Conservation (phyloP, 73 alveolate species). For the Paramecium sonneborni region DNA sequence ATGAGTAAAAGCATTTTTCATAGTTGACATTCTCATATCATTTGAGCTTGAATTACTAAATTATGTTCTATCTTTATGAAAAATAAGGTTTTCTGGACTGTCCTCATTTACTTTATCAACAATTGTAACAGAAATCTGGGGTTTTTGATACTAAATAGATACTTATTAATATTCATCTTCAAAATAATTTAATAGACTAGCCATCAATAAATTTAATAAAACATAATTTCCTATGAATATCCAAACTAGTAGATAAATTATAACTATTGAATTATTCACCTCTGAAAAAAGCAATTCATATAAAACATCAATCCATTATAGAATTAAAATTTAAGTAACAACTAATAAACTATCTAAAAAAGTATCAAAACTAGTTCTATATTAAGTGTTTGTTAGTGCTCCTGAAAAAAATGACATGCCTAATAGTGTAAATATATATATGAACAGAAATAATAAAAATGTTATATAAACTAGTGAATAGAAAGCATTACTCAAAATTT, state of each 20-base stretch:
- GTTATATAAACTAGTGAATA: conserved; percentile 76
- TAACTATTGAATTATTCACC: conserved; percentile 65
- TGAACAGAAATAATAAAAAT: conserved; percentile 76
- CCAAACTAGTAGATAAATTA: conserved; percentile 87
- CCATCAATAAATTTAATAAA: conserved; percentile 91
- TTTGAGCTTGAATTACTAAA: conserved; percentile 12
- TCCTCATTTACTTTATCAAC: neutral
- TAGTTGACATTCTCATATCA: neutral
- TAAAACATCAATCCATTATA: conserved; percentile 83
- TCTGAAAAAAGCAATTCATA: conserved; percentile 73
- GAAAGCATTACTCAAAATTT: conserved; percentile 72
- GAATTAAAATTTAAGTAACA: neutral
- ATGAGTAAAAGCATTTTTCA: neutral
- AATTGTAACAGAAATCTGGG: neutral
- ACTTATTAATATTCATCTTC: conserved; percentile 67
- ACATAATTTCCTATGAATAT: conserved; percentile 94
- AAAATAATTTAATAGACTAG: conserved; percentile 92
- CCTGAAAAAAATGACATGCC: conserved; percentile 89
- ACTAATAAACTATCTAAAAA: conserved; percentile 76
- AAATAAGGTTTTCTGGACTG: neutral
- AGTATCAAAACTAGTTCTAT: conserved; percentile 73
- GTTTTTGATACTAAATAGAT: neutral
- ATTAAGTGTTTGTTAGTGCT: conserved; percentile 41
- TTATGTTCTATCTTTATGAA: neutral
- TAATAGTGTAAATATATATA: conserved; percentile 77